Percentiles rank a stretch among this genome's conserved stretches.
Evolutionary conservation across 2,329 filamentous ascomycete genomes (phyloP).

Genomic region (Apiospora arundinis): DNA sequence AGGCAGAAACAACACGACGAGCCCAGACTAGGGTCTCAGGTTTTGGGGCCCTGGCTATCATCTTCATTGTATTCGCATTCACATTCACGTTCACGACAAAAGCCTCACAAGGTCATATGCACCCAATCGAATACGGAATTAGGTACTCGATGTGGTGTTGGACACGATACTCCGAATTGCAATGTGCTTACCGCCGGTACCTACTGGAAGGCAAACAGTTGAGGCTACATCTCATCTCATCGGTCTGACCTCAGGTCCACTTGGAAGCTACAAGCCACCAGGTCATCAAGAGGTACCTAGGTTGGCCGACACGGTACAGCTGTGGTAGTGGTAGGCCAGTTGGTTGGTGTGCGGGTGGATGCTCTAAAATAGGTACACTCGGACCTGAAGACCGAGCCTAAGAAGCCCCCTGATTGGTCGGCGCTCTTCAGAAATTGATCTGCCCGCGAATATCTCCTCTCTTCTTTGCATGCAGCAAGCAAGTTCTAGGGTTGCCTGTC

Average conservation of each 20-base stretch:
- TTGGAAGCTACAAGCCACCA: not conserved
- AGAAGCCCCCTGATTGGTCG: not conserved
- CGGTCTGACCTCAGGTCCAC: not conserved
- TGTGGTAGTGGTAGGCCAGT: not conserved
- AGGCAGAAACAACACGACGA: not conserved
- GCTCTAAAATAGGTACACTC: not conserved
- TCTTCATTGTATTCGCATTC: not conserved
- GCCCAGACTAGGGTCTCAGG: not conserved
- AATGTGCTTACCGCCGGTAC: no score
- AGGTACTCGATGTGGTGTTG: no score
- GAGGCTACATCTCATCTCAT: no score
- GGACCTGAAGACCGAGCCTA: conserved; percentile 5
- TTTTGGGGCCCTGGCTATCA: not conserved
- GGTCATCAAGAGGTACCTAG: no score
- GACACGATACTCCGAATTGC: no score
- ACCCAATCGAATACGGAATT: not conserved
- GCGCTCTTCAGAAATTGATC: not conserved
- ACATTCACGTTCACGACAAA: not conserved
- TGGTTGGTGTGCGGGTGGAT: not conserved
- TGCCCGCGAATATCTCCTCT: not conserved
- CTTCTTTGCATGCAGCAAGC: not conserved
- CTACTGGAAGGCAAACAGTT: no score
- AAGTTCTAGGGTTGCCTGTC: not conserved
- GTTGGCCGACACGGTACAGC: not conserved
- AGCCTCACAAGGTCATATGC: not conserved